Percentiles rank a stretch among this genome's conserved stretches.
Conservation (phyloP, 1,139 yeast species). For the Kodamaea sp. region DNA sequence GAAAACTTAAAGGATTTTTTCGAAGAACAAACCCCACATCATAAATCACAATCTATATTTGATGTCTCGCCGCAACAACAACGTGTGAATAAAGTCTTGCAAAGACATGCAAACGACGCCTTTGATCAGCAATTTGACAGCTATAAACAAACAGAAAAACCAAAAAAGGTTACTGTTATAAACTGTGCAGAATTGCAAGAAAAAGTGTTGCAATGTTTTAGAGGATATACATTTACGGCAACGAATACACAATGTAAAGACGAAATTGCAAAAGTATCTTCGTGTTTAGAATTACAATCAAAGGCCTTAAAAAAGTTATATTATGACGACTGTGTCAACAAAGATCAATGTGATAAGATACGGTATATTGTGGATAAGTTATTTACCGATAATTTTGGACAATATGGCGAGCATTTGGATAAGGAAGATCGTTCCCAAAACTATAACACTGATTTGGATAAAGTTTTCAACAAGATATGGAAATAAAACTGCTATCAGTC, state of each 20-base stretch:
- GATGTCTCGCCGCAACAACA: slow-evolving; percentile 28
- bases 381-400: slow-evolving; percentile 40
- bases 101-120: slow-evolving; percentile 13
- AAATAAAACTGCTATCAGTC: slow-evolving; percentile 13
- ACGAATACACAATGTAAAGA: slow-evolving; percentile 28
- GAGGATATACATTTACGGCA: slow-evolving; percentile 28
- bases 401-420: slow-evolving; percentile 29
- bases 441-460: slow-evolving; percentile 32
- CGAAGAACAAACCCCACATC: slow-evolving; percentile 30
- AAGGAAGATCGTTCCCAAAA: slow-evolving; percentile 24
- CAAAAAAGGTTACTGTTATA: slow-evolving; percentile 25
- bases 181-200: slow-evolving; percentile 45
- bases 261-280: slow-evolving; percentile 25
- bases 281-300: slow-evolving; percentile 35
- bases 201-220: slow-evolving; percentile 36
- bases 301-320: slow-evolving; percentile 33
- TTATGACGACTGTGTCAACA: slow-evolving; percentile 38
- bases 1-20: slow-evolving; percentile 29
- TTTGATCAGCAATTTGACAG: slow-evolving; percentile 30
- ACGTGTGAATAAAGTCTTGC: slow-evolving; percentile 28
- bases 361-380: slow-evolving; percentile 35
- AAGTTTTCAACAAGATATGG: slow-evolving; percentile 37
- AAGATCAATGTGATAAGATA: slow-evolving; percentile 40
- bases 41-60: slow-evolving; percentile 22
- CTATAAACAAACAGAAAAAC: slow-evolving; percentile 30